These are phyloP conservation scores for Macrocystidia cucumis DNA, from an alignment of 1,284 basidiomycete species.

Conservation along the genomic window DNA sequence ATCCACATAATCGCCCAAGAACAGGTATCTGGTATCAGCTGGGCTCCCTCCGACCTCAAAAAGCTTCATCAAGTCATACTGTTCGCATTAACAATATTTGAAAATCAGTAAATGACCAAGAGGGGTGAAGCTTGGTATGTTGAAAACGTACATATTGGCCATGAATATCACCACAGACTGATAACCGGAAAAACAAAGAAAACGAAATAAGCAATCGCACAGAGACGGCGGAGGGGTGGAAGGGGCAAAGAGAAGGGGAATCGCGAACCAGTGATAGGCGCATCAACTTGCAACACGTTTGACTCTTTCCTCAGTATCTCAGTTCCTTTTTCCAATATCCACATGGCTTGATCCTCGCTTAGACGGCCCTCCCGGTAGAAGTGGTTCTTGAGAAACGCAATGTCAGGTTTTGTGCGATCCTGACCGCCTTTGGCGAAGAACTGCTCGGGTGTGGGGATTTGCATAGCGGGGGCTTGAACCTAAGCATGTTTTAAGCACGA, in stretches of 20 bases:
- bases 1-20: constrained; percentile 94
- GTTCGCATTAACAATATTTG: constrained; percentile 6
- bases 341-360: constrained; percentile 86
- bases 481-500: constrained; percentile 22
- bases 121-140: constrained; percentile 3
- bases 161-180: constrained; percentile 90
- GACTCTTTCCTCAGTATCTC: constrained; percentile 74
- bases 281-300: constrained; percentile 85
- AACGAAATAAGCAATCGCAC: constrained; percentile 1
- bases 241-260: constrained; percentile 2
- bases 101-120: constrained; percentile 13
- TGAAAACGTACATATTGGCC: constrained; percentile 87
- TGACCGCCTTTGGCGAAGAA: constrained; percentile 73
- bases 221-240: too few species aligned
- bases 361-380: constrained; percentile 94
- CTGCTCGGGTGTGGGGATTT: constrained; percentile 85
- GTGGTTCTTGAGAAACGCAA: constrained; percentile 98
- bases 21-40: constrained; percentile 88
- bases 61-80: constrained; percentile 94
- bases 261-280: constrained; percentile 82
- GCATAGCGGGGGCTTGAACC: constrained; percentile 95
- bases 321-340: constrained; percentile 77
- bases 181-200: not conserved
- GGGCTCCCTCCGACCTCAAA: constrained; percentile 94
- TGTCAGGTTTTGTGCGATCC: constrained; percentile 85